Evolutionary conservation across 768 basidiomycete species (phyloP).

Genomic region (Rhodocollybia butyracea): DNA sequence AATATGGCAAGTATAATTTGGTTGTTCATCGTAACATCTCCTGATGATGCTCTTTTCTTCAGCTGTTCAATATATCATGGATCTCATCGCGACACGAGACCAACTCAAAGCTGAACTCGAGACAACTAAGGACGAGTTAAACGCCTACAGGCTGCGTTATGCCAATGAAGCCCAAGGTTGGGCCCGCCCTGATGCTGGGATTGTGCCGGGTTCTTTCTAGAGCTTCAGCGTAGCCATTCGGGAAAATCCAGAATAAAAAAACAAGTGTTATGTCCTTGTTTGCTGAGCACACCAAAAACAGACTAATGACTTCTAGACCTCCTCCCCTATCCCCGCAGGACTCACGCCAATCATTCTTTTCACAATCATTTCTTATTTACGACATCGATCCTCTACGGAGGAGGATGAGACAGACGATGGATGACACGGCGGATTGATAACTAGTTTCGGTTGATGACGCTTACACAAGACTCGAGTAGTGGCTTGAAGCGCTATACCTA

Average conservation of each 20-base stretch:
- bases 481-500: conserved; percentile 54
- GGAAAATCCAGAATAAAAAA: conserved; percentile 18
- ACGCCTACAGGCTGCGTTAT: conserved; percentile 75
- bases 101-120: conserved; percentile 75
- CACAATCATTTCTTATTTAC: conserved; percentile 42
- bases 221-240: conserved; percentile 24
- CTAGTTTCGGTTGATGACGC: conserved; percentile 49
- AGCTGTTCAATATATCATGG: conserved; percentile 85
- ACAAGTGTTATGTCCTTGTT: conserved; percentile 12
- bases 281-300: conserved; percentile 16
- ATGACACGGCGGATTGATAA: conserved; percentile 49
- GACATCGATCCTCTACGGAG: no score
- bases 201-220: conserved; percentile 42
- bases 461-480: conserved; percentile 65
- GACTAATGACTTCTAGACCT: conserved; percentile 38
- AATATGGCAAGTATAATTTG: conserved; percentile 54
- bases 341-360: conserved; percentile 44
- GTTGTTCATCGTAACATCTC: conserved; percentile 6
- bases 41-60: conserved; percentile 7
- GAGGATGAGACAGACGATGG: no score
- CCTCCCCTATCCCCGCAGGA: conserved; percentile 50
- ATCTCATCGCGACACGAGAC: conserved; percentile 76
- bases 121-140: conserved; percentile 75
- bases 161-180: conserved; percentile 91
- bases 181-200: conserved; percentile 55